Evolutionary conservation across 129 eudicot species (phyloP).

Genomic region (Sambucus nigra): DNA sequence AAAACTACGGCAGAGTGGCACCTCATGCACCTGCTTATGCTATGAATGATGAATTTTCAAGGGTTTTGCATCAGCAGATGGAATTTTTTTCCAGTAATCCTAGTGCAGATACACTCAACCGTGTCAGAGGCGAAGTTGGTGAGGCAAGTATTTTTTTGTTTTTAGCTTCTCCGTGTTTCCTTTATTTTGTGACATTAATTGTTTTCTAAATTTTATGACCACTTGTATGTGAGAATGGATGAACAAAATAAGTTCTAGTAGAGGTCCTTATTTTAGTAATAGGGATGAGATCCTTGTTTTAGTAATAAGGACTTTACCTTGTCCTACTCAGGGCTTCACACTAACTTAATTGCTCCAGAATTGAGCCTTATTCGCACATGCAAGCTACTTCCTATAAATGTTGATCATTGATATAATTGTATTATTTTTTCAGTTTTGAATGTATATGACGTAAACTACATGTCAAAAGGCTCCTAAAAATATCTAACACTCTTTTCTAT

Average conservation of each 20-base stretch:
- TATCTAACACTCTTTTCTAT: too few relatives aligned
- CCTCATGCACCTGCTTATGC: constrained; percentile 91
- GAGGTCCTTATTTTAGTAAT: background rate
- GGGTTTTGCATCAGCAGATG: constrained; percentile 99
- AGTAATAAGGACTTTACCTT: background rate
- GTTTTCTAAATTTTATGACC: background rate
- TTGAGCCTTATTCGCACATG: too few relatives aligned
- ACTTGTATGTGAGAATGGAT: background rate
- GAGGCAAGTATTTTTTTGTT: constrained; percentile 55
- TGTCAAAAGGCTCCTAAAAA: too few relatives aligned
- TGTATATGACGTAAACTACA: background rate
- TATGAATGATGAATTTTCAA: constrained; percentile 97
- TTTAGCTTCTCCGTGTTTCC: too few relatives aligned
- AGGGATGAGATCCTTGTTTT: too few relatives aligned
- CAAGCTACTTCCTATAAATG: too few relatives aligned
- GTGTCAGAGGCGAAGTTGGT: constrained; percentile 90
- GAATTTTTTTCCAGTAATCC: constrained; percentile 96
- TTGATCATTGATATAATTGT: too few relatives aligned
- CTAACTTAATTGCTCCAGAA: too few relatives aligned
- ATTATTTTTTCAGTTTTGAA: too few relatives aligned
- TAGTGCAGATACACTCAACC: constrained; percentile 87
- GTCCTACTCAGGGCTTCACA: too few relatives aligned
- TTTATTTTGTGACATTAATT: background rate
- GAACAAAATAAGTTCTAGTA: background rate
- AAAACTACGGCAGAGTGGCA: constrained; percentile 90